phyloP scores from a whole-genome alignment of 2,329 filamentous ascomycete species.

The Alternaria alternata region DNA sequence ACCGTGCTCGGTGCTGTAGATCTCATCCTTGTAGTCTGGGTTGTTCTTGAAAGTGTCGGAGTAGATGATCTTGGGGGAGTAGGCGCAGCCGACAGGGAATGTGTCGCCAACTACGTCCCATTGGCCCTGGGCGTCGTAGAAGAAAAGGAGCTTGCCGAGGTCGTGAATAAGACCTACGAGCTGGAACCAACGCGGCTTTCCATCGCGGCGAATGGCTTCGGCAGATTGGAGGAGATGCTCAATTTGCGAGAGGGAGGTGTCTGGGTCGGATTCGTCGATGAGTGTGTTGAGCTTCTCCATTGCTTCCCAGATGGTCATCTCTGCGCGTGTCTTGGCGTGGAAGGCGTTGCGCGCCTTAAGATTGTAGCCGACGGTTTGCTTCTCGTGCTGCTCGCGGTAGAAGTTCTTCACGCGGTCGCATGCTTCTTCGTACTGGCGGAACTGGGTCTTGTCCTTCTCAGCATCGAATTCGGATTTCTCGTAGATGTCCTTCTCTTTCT shows the following conservation, averaged over 20 bases:
- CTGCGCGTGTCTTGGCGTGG: constrained; percentile 70
- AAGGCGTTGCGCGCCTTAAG: constrained; percentile 78
- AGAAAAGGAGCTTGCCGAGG: constrained; percentile 80
- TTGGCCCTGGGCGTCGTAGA: constrained; percentile 83
- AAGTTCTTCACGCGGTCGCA: constrained; percentile 87
- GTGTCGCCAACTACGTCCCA: constrained; percentile 94
- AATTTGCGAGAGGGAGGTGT: constrained; percentile 87
- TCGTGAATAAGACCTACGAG: constrained; percentile 80
- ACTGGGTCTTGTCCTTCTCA: constrained; percentile 79
- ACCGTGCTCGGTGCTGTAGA: constrained; percentile 79
- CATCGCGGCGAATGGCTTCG: constrained; percentile 86
- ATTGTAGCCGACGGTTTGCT: constrained; percentile 85
- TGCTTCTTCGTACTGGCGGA: constrained; percentile 83
- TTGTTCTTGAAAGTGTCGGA: constrained; percentile 79
- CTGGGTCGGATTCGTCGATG: constrained; percentile 89
- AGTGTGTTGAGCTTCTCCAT: constrained; percentile 93
- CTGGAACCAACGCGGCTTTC: constrained; percentile 84
- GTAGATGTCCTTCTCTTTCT: constrained; percentile 60
- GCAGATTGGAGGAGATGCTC: constrained; percentile 89
- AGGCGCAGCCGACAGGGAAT: constrained; percentile 79
- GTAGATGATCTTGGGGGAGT: constrained; percentile 81
- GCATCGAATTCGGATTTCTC: constrained; percentile 73
- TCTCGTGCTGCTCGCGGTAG: constrained; percentile 75
- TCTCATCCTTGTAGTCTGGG: constrained; percentile 73
- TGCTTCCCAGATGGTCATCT: constrained; percentile 89